A percentile compares a stretch with the other conserved stretches of the same genome.
These are phyloP conservation scores for Microbotryum violaceum DNA, from an alignment of 1,284 basidiomycete species.

Conservation along the genomic window DNA sequence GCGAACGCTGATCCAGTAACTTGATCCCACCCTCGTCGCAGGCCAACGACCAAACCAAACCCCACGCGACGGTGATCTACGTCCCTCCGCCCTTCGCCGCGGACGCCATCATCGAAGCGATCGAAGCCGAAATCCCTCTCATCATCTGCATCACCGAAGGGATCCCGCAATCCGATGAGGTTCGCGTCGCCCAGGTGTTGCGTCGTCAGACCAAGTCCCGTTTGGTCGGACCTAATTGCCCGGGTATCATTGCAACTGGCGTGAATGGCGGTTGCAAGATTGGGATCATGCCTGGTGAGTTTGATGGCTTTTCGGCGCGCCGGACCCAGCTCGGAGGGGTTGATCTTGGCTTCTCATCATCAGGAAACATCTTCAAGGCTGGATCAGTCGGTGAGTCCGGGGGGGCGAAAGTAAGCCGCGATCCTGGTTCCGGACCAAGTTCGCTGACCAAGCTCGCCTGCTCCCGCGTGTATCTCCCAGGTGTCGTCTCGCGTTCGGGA, in stretches of 20 bases:
- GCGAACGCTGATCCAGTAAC: not conserved
- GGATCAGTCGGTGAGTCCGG: conserved; percentile 71
- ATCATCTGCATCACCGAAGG: conserved; percentile 98
- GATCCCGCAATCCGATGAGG: conserved; percentile 92
- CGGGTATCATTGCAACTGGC: conserved; percentile 91
- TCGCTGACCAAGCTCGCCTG: no score
- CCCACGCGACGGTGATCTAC: conserved; percentile 90
- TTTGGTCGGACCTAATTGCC: conserved; percentile 81
- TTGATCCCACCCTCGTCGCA: not conserved
- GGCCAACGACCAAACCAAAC: conserved; percentile 40
- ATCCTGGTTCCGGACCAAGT: no score
- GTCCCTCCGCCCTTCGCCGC: conserved; percentile 88
- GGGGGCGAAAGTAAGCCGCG: no score
- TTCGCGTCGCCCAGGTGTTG: conserved; percentile 86
- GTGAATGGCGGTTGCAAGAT: conserved; percentile 79
- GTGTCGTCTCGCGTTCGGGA: conserved; percentile 94
- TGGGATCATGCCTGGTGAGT: conserved; percentile 82
- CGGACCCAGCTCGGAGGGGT: no score
- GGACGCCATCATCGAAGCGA: conserved; percentile 93
- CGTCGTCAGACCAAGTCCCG: conserved; percentile 90
- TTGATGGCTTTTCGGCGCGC: no score
- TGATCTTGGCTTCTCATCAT: no score
- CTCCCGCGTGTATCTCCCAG: conserved; percentile 36
- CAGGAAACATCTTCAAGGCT: conserved; percentile 82
- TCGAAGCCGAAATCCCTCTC: conserved; percentile 90